Evolutionary conservation across 202 grass and related monocot species (phyloP).

Genomic region (Brachypodium distachyon): DNA sequence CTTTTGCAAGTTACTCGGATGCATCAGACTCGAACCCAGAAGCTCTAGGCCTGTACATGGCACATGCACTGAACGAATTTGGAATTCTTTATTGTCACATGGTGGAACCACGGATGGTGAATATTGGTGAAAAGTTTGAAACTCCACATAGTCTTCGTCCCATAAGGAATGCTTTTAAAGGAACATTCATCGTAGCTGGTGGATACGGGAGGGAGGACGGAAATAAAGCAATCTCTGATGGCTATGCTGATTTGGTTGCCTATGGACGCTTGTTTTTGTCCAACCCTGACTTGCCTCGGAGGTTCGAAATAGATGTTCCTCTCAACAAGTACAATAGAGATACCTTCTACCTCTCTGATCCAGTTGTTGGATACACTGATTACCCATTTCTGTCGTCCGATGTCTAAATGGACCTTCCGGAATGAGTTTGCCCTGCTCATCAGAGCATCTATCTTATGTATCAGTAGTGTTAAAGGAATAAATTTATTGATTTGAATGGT

Average conservation of each 20-base stretch:
- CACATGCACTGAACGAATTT: conserved; percentile 44
- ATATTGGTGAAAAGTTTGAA: conserved; percentile 38
- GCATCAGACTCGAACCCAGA: conserved; percentile 48
- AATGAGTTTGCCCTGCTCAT: neutral
- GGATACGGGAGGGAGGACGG: conserved; percentile 61
- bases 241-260: conserved; percentile 64
- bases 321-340: conserved; percentile 63
- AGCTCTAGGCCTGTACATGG: conserved; percentile 59
- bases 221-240: conserved; percentile 39
- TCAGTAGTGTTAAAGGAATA: conserved; percentile 5
- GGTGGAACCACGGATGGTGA: conserved; percentile 69
- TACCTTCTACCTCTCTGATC: conserved; percentile 64
- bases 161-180: conserved; percentile 57
- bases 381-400: conserved; percentile 58
- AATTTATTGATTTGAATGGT: neutral
- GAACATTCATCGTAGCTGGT: conserved; percentile 57
- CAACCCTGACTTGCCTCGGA: conserved; percentile 67
- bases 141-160: conserved; percentile 47
- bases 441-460: neutral
- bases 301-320: conserved; percentile 52
- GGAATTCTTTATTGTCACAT: conserved; percentile 57
- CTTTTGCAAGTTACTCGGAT: conserved; percentile 41
- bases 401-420: neutral
- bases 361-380: conserved; percentile 63
- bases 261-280: conserved; percentile 63